Conservation (phyloP, 139 green algal species). For the Tetraselmis striata region DNA sequence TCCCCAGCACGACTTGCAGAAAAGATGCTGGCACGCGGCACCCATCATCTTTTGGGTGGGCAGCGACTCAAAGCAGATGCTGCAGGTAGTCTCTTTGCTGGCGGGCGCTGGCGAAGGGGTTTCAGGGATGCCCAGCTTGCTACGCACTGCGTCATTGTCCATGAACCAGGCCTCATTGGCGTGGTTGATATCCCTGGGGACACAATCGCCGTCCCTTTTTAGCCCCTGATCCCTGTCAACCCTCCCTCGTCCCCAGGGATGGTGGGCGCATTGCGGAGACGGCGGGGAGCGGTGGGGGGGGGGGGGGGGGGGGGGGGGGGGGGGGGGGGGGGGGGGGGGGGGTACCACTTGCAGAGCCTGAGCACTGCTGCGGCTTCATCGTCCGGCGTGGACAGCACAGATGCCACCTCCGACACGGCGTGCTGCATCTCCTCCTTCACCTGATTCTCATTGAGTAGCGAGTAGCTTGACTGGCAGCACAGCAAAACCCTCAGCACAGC, state of each 20-base stretch:
- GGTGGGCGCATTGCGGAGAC: no score
- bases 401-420: constrained; percentile 31
- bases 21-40: constrained; percentile 60
- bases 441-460: constrained; percentile 27
- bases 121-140: constrained; percentile 61
- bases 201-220: neutral
- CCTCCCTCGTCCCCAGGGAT: no score
- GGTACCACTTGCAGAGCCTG: constrained; percentile 69
- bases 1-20: constrained; percentile 70
- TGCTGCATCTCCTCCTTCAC: constrained; percentile 31
- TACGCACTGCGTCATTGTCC: constrained; percentile 61
- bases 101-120: constrained; percentile 12
- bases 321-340: no score
- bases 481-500: no score
- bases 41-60: constrained; percentile 31
- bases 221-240: neutral
- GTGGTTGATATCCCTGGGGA: constrained; percentile 58
- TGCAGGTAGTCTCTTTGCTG: constrained; percentile 49
- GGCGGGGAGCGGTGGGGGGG: no score
- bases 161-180: constrained; percentile 88
- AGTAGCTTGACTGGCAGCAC: no score
- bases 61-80: constrained; percentile 88
- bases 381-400: constrained; percentile 49
- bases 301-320: no score
- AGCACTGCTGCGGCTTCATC: constrained; percentile 60